Evolutionary conservation across 2,329 filamentous ascomycete genomes (phyloP), one percentile per base, ranked within the genome.

Genomic region (Sporothrix sp.): DNA sequence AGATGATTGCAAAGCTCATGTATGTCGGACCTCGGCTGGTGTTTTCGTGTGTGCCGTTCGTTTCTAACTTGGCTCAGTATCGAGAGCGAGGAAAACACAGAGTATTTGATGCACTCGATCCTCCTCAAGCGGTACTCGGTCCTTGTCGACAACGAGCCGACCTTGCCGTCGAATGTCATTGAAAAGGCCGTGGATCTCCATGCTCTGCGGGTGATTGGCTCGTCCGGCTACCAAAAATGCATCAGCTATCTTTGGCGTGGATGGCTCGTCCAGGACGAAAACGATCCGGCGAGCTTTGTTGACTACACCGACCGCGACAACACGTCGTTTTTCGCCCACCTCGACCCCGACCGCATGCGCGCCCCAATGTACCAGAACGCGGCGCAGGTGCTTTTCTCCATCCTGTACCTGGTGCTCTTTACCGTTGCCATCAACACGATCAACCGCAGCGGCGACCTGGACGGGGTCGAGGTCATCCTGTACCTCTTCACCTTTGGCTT

Each of bases 241-340:
- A 88, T 97, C 61, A 80, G 76, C 55, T 88, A 94, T 62, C 81
- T 98, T 8, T 98, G 93, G 93, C 81, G 82, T 55, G 93, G 93
- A 20, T 98, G 93, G 93, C 73, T 97, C 8, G 82, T 95, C n/a
- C 93, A 98, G 65, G 88, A 96, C 58, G 89, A 96, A 59, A 76
- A 90, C 45, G 90, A 97, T 59, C 85, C 91, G 0, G 81, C 83
- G n/a, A 82, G 81, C 48, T 98, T 98, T 63, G 77, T 96, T 49
- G 84, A 90, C 62, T 98, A 94, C 71, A 80, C 83, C 58, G 75
- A 87, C 53, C 88, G 88, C 63, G 87, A 84, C 53, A 86, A 90
- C 63, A 82, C 81, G 1, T 76, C 73, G 39, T 94, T 93, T 66
- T 79, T 84, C 70, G 71, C 77, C 1, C 93, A 98, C 64, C 81